phyloP scores from a whole-genome alignment of 257 asterid species.

The Striga asiatica region DNA sequence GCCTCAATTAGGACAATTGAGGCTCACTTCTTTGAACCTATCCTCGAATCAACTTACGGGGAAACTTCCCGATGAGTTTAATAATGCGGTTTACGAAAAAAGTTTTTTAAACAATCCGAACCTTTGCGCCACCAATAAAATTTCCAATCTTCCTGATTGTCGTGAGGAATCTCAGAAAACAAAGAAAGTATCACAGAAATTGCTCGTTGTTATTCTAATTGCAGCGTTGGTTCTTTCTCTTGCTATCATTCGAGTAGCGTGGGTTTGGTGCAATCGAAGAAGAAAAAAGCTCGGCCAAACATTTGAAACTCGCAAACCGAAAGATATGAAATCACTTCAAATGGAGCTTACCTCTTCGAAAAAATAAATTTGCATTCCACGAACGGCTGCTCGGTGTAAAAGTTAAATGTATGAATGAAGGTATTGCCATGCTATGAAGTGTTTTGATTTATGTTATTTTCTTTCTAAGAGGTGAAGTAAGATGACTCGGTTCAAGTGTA shows the following conservation, averaged over 20 bases:
- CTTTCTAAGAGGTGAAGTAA: too few species aligned
- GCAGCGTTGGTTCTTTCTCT: conserved; percentile 28
- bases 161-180: conserved; percentile 10
- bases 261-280: conserved; percentile 31
- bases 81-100: conserved; percentile 51
- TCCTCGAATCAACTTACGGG: conserved; percentile 61
- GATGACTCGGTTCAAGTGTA: too few species aligned
- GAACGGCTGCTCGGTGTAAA: too few species aligned
- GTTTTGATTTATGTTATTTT: too few species aligned
- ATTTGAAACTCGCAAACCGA: too few species aligned
- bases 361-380: too few species aligned
- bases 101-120: conserved; percentile 59
- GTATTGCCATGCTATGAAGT: too few species aligned
- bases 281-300: conserved; percentile 46
- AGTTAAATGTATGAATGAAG: too few species aligned
- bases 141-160: conserved; percentile 45
- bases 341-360: conserved; percentile 90
- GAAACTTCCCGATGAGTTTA: conserved; percentile 49
- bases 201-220: conserved; percentile 38
- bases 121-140: too few species aligned
- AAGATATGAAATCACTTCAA: neutral
- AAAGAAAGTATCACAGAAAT: conserved; percentile 26
- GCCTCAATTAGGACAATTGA: conserved; percentile 37
- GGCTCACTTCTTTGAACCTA: conserved; percentile 49
- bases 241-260: conserved; percentile 18